Evolutionary conservation across 1,139 yeast genomes (phyloP), one percentile per base, ranked within the genome.

Genomic region (Protomyces arabidopsidicola): DNA sequence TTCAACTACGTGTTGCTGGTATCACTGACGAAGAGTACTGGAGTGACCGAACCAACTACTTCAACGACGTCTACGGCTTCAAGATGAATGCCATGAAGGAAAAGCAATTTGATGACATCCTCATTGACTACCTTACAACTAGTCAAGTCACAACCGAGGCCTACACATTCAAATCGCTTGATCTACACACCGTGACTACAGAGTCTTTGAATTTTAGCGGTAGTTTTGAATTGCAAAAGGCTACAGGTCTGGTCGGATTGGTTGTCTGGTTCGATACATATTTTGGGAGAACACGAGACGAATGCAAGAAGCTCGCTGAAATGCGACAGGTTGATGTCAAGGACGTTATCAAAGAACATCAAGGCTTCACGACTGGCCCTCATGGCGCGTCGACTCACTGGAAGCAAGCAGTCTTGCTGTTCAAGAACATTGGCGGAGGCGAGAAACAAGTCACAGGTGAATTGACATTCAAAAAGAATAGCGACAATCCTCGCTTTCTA

Each of bases 281-380:
- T 60, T 69, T 69, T 67, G 67, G 69, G 10, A 59, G 67, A 18
- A 58, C 67, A 31, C 63, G 68, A 35, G 55, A 57, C 34, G 65
- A 67, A 22, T 48, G 60, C 20, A 42, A 16, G 24, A 12, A 42
- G 63, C 66, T 18, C 64, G 68, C 6, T 10, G 5, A 42, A 42
- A 18, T 16, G 20, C 22, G 16, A 18, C 48, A 42, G 18, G 67
- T 66, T 3, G 36, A 27, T n/a, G 36, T 27, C n/a, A 18, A 42
- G 10, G 14, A 18, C 5, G 22, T 16, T 1, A n/a, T 16, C 10
- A 60, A 60, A 6, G 48, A 45, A 22, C 70, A 71, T 66, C 84
- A 86, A 55, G 79, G 79, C 45, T 87, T 88, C 72, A 84, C 88
- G 45, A 88, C 96, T 20, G 95, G 95, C 38, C 93, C 96, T 53